Base-by-base conservation (phyloP, 768 basidiomycete genomes). In the Austroboletus festivus region DNA sequence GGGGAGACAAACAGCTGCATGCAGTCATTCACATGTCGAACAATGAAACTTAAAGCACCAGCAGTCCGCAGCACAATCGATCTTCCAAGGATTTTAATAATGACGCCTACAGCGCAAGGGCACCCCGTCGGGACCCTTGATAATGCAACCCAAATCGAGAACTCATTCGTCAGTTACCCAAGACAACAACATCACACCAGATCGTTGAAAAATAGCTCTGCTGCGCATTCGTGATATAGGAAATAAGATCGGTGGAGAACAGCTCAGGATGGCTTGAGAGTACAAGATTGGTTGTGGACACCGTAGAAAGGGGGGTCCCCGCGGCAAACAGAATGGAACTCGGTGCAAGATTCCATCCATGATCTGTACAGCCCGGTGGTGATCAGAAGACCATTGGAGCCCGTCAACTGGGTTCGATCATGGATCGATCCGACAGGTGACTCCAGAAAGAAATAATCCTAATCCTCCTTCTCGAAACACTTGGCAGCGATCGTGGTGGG, bases 1-100 rank as follows among this genome's bases (percentile, higher is more conserved):
- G 21, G 18, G 51, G 46, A 37, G 35, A 72, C 77, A 54, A 52
- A 83, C 78, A 64, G 79, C 60, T 42, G 69, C 71, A 58, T 87
- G 81, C 26, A 82, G 59, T 19, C 68, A 64, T 50, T 83, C 51
- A 22, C 82, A 53, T 81, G 85, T 55, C 81, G 82, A 16, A 78
- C 82, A 40, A 85, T 62, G 82, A 72, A 38, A 77, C 80, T 47
- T 83, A 65, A 42, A 68, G 75, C 4, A 78, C 82, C 54, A 78
- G 76, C 55, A 82, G 65, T 85, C 85, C 11, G 76, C 59, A 15
- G 76, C 71, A 24, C 74, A 58, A 57, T 79, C 79, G 84, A 83
- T 5, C 79, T 77, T 51, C 78, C 73, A 20, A 81, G 73, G 21
- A 86, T 67, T 52, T 84, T 85, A 19, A 64, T 65, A 1, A 73